Evolutionary conservation across 2,329 filamentous ascomycete genomes (phyloP).

Genomic region (Neofusicoccum laricinum): DNA sequence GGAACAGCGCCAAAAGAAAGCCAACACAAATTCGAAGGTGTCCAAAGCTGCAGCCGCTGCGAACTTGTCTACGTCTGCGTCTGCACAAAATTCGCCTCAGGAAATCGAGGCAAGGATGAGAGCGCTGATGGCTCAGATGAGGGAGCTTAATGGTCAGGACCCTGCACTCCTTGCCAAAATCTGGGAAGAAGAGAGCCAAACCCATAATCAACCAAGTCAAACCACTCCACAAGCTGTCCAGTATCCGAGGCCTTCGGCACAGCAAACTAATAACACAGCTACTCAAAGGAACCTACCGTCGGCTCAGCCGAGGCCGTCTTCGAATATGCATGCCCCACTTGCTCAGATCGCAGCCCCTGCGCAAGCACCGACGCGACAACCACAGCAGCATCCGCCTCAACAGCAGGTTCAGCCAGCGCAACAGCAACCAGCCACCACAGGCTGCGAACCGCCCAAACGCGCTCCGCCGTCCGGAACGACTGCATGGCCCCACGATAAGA

Average conservation of each 20-base stretch:
- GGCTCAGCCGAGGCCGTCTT: neutral
- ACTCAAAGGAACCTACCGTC: neutral
- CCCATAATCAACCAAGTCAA: conserved; percentile 26
- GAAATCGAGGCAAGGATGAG: conserved; percentile 49
- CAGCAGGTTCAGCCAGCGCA: neutral
- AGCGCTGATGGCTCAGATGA: conserved; percentile 57
- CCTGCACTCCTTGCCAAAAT: conserved; percentile 54
- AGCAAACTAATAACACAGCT: neutral
- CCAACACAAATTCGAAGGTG: conserved; percentile 27
- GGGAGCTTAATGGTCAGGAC: conserved; percentile 55
- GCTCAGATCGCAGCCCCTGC: neutral
- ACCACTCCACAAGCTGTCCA: neutral
- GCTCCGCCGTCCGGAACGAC: conserved; percentile 28
- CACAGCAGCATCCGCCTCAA: neutral
- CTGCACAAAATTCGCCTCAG: neutral
- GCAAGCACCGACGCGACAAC: neutral
- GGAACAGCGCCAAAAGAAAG: conserved; percentile 19
- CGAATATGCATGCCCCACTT: neutral
- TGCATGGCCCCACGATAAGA: conserved; percentile 53
- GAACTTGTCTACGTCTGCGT: neutral
- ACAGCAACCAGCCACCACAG: neutral
- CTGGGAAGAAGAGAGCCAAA: conserved; percentile 53
- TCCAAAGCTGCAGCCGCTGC: conserved; percentile 23
- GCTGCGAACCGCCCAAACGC: neutral
- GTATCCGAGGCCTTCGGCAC: neutral